Evolutionary conservation across 139 green algal genomes (phyloP), one percentile per base, ranked within the genome.

Genomic region (Chlamydomonas urium): DNA sequence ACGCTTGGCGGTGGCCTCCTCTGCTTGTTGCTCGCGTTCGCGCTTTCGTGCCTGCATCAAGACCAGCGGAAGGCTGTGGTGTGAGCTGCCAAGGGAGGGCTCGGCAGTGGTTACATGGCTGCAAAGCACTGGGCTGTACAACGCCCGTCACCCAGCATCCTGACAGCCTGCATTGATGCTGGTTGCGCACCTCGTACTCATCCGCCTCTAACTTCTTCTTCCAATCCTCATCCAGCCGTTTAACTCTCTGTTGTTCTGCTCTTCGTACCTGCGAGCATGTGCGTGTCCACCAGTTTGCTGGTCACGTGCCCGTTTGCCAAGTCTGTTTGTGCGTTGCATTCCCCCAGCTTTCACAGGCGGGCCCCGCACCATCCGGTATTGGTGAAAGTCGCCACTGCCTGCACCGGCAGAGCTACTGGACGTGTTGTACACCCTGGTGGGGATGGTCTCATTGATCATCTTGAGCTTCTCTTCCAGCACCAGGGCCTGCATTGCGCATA

Each of bases 381-480:
- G 90, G 70, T 97, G 91, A 66, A 96, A 97, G 50, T 96, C 91
- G 24, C 91, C 87, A 61, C 85, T 93, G 58, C 90, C 89, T n/a
- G 91, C 91, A 4, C 91, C 91, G 28, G 91, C 91, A 70, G 86
- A 89, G 65, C 83, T 92, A 75, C 91, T 90, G 28, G 77, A 86
- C 6, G 92, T 83, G 53, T 94, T 92, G 72, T 90, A 90, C 0
- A 89, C 85, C 1, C 87, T 73, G 14, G 86, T 88, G 24, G 90
- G 89, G 3, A 93, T 78, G 17, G 85, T 85, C 61, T 96, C 87
- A 37, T 93, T 86, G 59, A 97, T 96, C 65, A 86, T 74, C 24
- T 83, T 85, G 3, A 97, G 85, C 80, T 97, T 97, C 33, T 78
- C 82, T 63, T 96, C 91, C 4, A 95, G 72, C 65, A 89, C 83